phyloP scores from a whole-genome alignment of 2,329 filamentous ascomycete species.

The Magnaporthales sp. region DNA sequence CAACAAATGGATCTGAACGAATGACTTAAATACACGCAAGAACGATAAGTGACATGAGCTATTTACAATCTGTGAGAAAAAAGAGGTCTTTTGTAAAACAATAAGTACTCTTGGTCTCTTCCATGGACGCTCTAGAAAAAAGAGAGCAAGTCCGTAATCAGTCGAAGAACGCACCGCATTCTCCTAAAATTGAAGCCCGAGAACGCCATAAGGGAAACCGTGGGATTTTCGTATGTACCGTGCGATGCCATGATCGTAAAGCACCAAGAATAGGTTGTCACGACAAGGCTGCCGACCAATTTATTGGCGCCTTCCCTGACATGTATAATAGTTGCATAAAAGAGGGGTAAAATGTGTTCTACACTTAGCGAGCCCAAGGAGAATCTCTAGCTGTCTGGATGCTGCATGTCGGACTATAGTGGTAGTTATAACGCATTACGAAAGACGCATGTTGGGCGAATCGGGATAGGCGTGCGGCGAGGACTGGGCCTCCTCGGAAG shows the following conservation, averaged over 20 bases:
- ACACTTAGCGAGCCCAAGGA: not conserved
- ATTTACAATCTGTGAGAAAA: not conserved
- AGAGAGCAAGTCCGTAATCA: not conserved
- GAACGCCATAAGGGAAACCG: not conserved
- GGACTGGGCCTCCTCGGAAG: constrained; percentile 57
- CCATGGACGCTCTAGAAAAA: not conserved
- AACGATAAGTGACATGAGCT: not conserved
- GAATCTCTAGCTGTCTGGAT: not conserved
- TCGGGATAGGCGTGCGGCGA: constrained; percentile 18
- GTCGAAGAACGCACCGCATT: not conserved
- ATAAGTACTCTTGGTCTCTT: not conserved
- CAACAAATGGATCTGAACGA: not conserved
- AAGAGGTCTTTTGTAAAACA: not conserved
- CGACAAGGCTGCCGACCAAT: not conserved
- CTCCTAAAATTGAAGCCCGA: not conserved
- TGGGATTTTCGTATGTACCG: not conserved
- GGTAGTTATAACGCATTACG: not conserved
- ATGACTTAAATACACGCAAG: not conserved
- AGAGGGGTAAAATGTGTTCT: not conserved
- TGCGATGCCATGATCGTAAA: not conserved
- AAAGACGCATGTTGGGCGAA: constrained; percentile 22
- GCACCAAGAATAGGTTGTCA: not conserved
- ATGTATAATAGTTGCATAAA: not conserved
- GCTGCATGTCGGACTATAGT: not conserved
- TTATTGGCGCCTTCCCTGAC: not conserved